Base-by-base conservation (phyloP, 352 stramenopile species). In the Globisporangium paddicum region DNA sequence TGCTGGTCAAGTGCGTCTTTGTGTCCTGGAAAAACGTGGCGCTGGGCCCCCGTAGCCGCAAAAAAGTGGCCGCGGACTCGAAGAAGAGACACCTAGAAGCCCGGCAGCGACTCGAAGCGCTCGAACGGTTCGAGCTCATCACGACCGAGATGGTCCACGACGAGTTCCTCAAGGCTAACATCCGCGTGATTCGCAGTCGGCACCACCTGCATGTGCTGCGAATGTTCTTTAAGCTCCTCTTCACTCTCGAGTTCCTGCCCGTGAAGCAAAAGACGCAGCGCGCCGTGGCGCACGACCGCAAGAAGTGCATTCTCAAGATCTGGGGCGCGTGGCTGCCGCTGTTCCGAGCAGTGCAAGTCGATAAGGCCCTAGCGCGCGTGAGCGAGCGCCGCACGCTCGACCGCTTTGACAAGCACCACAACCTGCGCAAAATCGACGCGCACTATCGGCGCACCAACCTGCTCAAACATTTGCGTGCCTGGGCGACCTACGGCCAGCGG, bases 141-240 rank as follows among this genome's bases (percentile, higher is more conserved):
- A 89, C 80, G 18, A 54, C 68, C 34, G 82, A 90, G 56, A 90
- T 93, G 80, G 72, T 90, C 28, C 78, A 90, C 55, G 77, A 88
- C 32, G 80, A 93, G 62, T 85, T 90, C 45, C 66, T 89, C 42
- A 89, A 88, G 60, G 82, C 86, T 21, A 89, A 88, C 56, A 87
- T 90, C 52, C 80, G 82, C 4, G 47, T 65, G 25, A 75, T 89
- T 38, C 77, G 79, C 10, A 46, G 60, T 3, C 49, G 55, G 3
- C 68, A 82, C 45, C 45, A 64, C 9, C 41, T 46, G 21, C 72
- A 71, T 41, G 68, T 76, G 40, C 65, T 69, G 46, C 67, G 69
- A 55, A 88, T 75, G 67, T 79, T 71, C 63, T 89, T 88, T 54
- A 60, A 62, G 13, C n/a, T 89, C 7, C 25, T 89, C 10, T 52